Evolutionary conservation across 2,329 filamentous ascomycete genomes (phyloP).

Genomic region (Apiospora phragmitis): DNA sequence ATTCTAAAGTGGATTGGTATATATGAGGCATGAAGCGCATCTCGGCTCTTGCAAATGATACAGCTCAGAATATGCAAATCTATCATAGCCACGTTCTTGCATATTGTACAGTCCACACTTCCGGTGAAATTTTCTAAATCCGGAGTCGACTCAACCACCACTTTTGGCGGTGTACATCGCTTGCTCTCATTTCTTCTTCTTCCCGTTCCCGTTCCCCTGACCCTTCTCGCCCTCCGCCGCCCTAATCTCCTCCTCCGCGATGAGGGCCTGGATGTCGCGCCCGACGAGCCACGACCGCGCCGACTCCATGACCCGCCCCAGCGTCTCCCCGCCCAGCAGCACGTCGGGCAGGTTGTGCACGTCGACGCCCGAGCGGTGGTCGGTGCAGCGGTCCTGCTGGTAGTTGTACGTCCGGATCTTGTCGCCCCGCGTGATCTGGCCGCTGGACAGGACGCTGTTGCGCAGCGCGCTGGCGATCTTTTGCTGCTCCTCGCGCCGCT

Average conservation of each 20-base stretch:
- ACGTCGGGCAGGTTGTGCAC: conserved; percentile 79
- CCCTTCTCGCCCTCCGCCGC: conserved; percentile 23
- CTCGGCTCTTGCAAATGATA: not conserved
- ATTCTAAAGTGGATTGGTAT: not conserved
- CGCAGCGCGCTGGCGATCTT: conserved; percentile 74
- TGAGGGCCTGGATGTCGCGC: conserved; percentile 70
- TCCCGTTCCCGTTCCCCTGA: not conserved
- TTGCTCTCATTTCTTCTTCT: conserved; percentile 19
- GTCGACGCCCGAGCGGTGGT: conserved; percentile 80
- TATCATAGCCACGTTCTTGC: not conserved
- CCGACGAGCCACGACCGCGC: conserved; percentile 75
- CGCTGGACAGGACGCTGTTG: conserved; percentile 74
- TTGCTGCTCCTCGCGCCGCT: conserved; percentile 78
- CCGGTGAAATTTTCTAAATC: not conserved
- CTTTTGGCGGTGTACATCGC: not conserved
- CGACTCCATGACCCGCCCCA: conserved; percentile 77
- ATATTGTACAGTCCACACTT: not conserved
- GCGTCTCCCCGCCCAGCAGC: conserved; percentile 68
- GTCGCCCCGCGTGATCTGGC: conserved; percentile 85
- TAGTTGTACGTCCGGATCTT: conserved; percentile 94
- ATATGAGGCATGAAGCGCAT: not conserved
- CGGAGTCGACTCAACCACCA: not conserved
- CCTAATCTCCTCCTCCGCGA: conserved; percentile 60
- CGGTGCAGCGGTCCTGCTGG: conserved; percentile 75
- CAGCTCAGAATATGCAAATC: not conserved